Evolutionary conservation across 257 asterid genomes (phyloP).

Genomic region (Anisodus tanguticus): DNA sequence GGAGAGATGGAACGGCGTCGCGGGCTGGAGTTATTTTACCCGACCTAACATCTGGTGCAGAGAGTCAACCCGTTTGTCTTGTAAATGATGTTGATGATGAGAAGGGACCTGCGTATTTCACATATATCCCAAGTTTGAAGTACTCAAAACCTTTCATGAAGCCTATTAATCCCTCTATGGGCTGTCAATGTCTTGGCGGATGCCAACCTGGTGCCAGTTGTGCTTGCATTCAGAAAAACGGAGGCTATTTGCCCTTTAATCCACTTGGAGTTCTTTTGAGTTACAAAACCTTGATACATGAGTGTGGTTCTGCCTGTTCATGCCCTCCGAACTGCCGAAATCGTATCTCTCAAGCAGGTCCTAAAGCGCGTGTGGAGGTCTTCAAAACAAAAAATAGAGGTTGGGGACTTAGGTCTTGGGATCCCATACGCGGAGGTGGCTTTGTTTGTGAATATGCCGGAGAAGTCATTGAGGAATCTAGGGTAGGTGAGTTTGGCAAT

Average conservation of each 20-base stretch:
- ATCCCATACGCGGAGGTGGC: conserved; percentile 82
- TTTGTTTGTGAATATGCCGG: conserved; percentile 95
- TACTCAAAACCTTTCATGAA: conserved; percentile 56
- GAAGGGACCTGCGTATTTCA: conserved; percentile 87
- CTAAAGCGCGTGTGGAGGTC: conserved; percentile 73
- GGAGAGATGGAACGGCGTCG: conserved; percentile 75
- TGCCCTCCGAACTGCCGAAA: conserved; percentile 81
- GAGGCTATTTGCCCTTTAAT: conserved; percentile 65
- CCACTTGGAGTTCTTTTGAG: conserved; percentile 66
- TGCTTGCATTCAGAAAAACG: conserved; percentile 68
- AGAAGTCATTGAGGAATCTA: conserved; percentile 57
- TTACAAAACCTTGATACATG: conserved; percentile 59
- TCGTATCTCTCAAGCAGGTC: conserved; percentile 74
- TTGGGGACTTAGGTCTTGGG: conserved; percentile 99
- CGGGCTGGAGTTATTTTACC: conserved; percentile 75
- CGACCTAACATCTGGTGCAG: conserved; percentile 80
- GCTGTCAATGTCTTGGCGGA: conserved; percentile 81
- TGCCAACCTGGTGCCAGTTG: conserved; percentile 85
- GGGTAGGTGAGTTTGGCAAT: conserved; percentile 46
- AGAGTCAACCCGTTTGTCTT: conserved; percentile 74
- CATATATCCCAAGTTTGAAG: conserved; percentile 62
- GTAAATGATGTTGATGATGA: conserved; percentile 89
- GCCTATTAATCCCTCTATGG: conserved; percentile 46
- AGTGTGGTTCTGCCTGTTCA: conserved; percentile 75
- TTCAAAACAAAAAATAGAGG: conserved; percentile 83